Conservation (phyloP, 2,329 filamentous ascomycete species). For the Alternaria brassicae region DNA sequence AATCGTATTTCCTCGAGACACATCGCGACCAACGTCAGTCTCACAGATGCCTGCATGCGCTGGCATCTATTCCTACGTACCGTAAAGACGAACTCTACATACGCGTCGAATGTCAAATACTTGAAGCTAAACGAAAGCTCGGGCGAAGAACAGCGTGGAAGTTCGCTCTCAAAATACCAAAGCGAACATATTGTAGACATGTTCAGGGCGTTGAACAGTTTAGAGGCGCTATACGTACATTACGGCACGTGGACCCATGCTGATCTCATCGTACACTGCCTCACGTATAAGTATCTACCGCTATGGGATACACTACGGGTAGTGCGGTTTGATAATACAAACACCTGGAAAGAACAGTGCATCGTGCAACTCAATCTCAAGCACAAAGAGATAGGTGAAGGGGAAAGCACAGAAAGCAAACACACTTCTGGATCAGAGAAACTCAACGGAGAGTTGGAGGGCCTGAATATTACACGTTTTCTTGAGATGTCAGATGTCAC, state of each 20-base stretch:
- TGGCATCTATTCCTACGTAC: slow-evolving; percentile 11
- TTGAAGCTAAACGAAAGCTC: slow-evolving; percentile 2
- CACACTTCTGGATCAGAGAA: neutral
- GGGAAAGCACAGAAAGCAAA: neutral
- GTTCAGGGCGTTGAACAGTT: slow-evolving; percentile 2
- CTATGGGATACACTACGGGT: slow-evolving; percentile 6
- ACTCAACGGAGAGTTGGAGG: slow-evolving; percentile 1
- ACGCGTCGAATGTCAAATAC: slow-evolving; percentile 13
- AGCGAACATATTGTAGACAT: neutral
- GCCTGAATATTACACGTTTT: neutral
- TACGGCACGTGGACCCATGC: neutral
- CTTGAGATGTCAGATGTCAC: neutral
- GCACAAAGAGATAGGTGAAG: neutral
- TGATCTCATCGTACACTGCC: neutral
- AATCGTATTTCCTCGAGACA: slow-evolving; percentile 12
- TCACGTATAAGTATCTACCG: neutral
- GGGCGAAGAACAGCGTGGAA: neutral
- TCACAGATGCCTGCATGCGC: slow-evolving; percentile 1
- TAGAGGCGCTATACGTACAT: slow-evolving; percentile 1
- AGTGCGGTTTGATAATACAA: slow-evolving; percentile 1
- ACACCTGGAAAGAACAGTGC: slow-evolving; percentile 4
- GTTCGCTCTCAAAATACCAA: neutral
- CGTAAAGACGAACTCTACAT: slow-evolving; percentile 1
- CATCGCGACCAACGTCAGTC: slow-evolving; percentile 13
- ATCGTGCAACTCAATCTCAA: slow-evolving; percentile 6